Base-by-base conservation (phyloP, 148 eudicot genomes). In the Rhododendron vialii region DNA sequence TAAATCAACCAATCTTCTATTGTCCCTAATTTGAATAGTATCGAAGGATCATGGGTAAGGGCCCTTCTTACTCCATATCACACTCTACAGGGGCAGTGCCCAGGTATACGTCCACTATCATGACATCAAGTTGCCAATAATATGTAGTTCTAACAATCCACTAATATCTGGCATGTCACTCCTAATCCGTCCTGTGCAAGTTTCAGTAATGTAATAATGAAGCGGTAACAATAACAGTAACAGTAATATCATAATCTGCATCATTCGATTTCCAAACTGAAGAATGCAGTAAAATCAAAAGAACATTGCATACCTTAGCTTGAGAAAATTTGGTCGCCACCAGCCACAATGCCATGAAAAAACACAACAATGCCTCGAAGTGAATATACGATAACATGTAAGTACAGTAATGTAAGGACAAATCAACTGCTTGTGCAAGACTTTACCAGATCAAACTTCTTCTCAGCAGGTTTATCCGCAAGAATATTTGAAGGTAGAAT, bases 401-500 rank as follows among this genome's bases (percentile, higher is more conserved):
- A 33, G 71, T 24, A 55, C 78, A 43, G 47, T 24, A 18, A 51
- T 61, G 47, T 36, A 4, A 55, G 13, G 43, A 53, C 57, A 45
- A 20, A 78, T 30, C 35, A 81, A 86, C 14, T 65, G 78, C 48
- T 41, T n/a, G 28, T 11, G 47, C 43, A 51, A 88, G 57, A 88
- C 61, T 93, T 93, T 89, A 95, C 99, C 92, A 89, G 90, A 30
- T 95, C 94, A 88, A 95, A 88, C 88, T 92, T 92, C 86, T 91
- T 89, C 92, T 93, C 96, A 48, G 94, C 92, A 82, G 94, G 89
- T 86, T 90, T 93, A 90, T 96, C 99, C 48, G 94, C 94, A 69
- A 96, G 96, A 87, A 96, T 78, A 57, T 95, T 95, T 84, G 95
- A 87, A 35, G 98, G 99, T 69, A 93, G 85, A 51, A 96, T 89